Percentiles rank a stretch among this genome's conserved stretches.
These are phyloP conservation scores for Penicillium angulare DNA, from an alignment of 495 filamentous ascomycete genomes.

Conservation along the genomic window DNA sequence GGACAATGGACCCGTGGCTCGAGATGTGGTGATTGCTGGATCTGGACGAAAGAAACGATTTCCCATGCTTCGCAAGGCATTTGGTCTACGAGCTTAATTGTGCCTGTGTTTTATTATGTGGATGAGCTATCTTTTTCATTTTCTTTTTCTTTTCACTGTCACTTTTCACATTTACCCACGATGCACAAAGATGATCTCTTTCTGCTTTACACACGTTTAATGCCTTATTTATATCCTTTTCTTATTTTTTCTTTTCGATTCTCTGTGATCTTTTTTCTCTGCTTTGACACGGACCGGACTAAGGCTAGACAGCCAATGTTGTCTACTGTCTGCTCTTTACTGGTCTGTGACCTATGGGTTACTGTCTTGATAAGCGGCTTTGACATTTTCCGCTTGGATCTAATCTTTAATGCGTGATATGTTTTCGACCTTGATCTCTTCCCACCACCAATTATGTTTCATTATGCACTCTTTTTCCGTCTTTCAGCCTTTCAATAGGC, in stretches of 20 bases:
- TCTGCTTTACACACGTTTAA: slow-evolving; percentile 18
- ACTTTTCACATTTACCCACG: background rate
- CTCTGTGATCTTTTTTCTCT: too few relatives aligned
- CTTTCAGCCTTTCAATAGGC: background rate
- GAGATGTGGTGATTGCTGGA: slow-evolving; percentile 37
- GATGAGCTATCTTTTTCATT: background rate
- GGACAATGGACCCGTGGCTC: slow-evolving; percentile 12
- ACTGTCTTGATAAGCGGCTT: background rate
- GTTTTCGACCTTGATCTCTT: slow-evolving; percentile 7
- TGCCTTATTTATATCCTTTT: slow-evolving; percentile 7
- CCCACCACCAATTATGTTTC: slow-evolving; percentile 6
- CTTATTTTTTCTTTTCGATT: slow-evolving; percentile 6
- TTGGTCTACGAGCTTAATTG: slow-evolving; percentile 40
- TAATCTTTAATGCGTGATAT: slow-evolving; percentile 32
- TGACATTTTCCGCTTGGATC: slow-evolving; percentile 17
- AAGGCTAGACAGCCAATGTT: too few relatives aligned
- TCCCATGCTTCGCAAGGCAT: slow-evolving; percentile 45
- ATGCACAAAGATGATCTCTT: slow-evolving; percentile 6
- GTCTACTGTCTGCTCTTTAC: too few relatives aligned
- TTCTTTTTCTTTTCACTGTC: slow-evolving; percentile 2
- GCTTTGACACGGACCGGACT: too few relatives aligned
- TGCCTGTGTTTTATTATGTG: background rate
- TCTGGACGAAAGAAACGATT: slow-evolving; percentile 53
- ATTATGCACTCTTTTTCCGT: background rate
- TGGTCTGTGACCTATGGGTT: background rate